Base-by-base conservation (phyloP, 1,284 basidiomycete genomes). In the Trichosporon coremiiforme region DNA sequence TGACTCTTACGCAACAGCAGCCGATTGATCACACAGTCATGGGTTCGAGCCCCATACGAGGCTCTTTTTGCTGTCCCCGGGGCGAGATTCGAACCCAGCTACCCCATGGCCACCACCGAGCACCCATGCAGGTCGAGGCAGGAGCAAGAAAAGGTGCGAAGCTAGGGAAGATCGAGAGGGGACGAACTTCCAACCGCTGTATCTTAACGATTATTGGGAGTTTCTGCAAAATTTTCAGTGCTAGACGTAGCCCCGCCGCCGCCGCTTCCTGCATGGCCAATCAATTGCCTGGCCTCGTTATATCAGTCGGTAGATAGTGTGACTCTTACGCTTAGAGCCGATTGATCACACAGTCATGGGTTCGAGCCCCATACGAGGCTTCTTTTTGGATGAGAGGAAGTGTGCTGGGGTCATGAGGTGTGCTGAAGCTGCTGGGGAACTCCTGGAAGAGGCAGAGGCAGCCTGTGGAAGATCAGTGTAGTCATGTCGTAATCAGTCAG, bases 301-400 rank as follows among this genome's bases (percentile, higher is more conserved):
- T 62, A 62, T 62, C 57, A 62, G 57, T 62, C 57, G 31, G 57
- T 62, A 62, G 57, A 62, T 62, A 62, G 57, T 62, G 57, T 62
- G 57, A 62, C 57, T 62, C 57, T 62, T 62, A 62, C 33, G 31
- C 57, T n/a, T 3, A 35, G 15, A 17, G 57, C 57, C 57, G 57
- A 62, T 62, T 35, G 57, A 62, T 62, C 57, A 62, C 57, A 62
- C 57, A 62, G 57, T 62, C 57, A 62, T 62, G 57, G 57, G 57
- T 62, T 62, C 57, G 57, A 62, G 57, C 57, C 57, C 57, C 57
- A 62, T 62, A 62, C 57, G 57, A 62, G 57, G 57, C 57, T 62
- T 35, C 57, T 62, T 62, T 62, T 62, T 62, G 12, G 55, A 15
- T 13, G 55, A 1, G 5, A 15, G 29, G 57, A 13, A 29, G 10